Base-by-base conservation (phyloP, 257 asterid species). In the Ilex asprella region DNA sequence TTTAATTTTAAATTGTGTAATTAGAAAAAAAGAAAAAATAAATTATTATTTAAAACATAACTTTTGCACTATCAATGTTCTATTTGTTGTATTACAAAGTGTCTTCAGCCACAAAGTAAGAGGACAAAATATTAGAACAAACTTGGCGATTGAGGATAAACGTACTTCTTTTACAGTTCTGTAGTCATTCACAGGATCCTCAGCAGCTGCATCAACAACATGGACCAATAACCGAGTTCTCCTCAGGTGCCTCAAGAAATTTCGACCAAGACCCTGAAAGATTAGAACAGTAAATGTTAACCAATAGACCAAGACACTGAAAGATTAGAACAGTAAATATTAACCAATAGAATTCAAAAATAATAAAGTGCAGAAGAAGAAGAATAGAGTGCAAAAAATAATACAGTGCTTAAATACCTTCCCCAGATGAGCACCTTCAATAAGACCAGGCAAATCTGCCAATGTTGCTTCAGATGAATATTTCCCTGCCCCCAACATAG, bases 351-450 rank as follows among this genome's bases (percentile, higher is more conserved):
- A 62, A 61, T 44, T 56, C 65, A 60, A 5, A 31, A 65, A 46
- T 55, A 66, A 59, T 31, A 21, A 31, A 67, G 29, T 49, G n/a
- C 9, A 44, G 39, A 59, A 53, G 27, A 21, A 21, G 27, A 21
- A 21, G 27, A 21, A 21, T 21, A 21, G 27, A 21, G 27, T 21
- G 27, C 27, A 21, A 21, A 21, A 21, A 21, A 21, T 21, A 21
- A 21, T 21, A 21, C 27, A 21, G 27, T 21, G 4, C 62, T 5
- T 12, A 55, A 35, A 55, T 80, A 92, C 99, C 99, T 92, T 92
- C 62, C 99, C 99, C 14, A 92, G 76, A 82, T 89, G 99, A 70
- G 99, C 99, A 65, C 97, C 99, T 92, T 92, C 91, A 64, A 92
- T 89, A 58, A 92, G 97, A 56, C 99, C 99, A 61, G 99, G 99